Percentiles rank a stretch among this genome's conserved stretches.
Evolutionary conservation across 1,139 yeast genomes (phyloP).

Genomic region (Yamadazyma buinensis): DNA sequence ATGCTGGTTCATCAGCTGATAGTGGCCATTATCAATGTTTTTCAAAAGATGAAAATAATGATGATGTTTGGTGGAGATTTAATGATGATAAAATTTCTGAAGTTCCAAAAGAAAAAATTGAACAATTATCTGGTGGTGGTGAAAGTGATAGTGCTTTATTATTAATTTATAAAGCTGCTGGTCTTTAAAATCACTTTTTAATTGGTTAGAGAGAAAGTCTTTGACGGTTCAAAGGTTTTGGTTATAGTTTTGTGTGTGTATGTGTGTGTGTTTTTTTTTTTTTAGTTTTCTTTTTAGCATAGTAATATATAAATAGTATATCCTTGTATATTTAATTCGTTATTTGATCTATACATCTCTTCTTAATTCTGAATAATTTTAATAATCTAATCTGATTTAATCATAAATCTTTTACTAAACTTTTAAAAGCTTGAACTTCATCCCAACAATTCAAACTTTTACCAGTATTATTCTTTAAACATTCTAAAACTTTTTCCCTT

Average conservation of each 20-base stretch:
- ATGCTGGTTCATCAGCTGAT: conserved; percentile 93
- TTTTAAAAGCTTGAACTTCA: conserved; percentile 72
- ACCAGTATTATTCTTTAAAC: conserved; percentile 67
- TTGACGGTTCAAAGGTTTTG: no score
- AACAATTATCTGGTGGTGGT: conserved; percentile 91
- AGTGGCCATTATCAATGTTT: conserved; percentile 96
- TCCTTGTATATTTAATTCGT: no score
- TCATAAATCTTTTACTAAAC: conserved; percentile 35
- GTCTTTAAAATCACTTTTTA: no score
- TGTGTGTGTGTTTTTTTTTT: no score
- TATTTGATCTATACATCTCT: no score
- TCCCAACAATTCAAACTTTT: conserved; percentile 87
- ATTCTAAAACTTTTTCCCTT: conserved; percentile 56
- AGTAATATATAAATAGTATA: no score
- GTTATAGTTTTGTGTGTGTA: no score
- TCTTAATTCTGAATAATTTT: no score
- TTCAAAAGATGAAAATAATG: conserved; percentile 68
- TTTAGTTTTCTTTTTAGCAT: no score
- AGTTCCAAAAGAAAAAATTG: conserved; percentile 76
- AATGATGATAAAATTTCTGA: conserved; percentile 88
- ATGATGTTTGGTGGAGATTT: conserved; percentile 87
- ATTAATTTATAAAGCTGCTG: conserved; percentile 77
- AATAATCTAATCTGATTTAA: no score
- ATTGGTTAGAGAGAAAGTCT: no score
- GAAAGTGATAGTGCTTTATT: conserved; percentile 95